Percentiles rank a stretch among this genome's conserved stretches.
phyloP scores from a whole-genome alignment of 345 rosid species.

The Trapa incisa region DNA sequence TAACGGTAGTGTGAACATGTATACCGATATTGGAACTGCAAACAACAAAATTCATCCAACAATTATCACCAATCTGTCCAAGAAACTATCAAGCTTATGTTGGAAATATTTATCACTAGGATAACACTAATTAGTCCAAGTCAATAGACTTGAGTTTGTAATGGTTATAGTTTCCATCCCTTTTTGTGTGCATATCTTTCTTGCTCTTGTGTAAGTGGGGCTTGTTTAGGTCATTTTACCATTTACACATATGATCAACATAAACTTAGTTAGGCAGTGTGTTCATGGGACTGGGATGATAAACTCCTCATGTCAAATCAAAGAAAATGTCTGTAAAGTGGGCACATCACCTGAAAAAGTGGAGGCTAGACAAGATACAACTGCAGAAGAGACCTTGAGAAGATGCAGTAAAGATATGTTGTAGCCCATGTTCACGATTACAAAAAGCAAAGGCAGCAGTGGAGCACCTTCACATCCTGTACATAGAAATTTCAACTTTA shows the following conservation, averaged over 20 bases:
- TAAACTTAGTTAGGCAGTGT: no score
- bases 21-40: conserved; percentile 85
- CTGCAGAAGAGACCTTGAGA: conserved; percentile 82
- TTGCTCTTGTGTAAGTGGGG: no score
- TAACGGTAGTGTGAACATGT: conserved; percentile 67
- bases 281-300: no score
- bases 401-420: conserved; percentile 87
- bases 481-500: background rate
- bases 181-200: no score
- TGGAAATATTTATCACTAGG: background rate
- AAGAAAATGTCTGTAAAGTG: background rate
- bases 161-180: no score
- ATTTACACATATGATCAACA: no score
- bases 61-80: background rate
- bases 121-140: no score
- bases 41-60: background rate
- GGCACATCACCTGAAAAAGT: conserved; percentile 63
- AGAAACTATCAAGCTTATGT: background rate
- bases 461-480: conserved; percentile 96
- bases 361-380: conserved; percentile 85
- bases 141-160: no score
- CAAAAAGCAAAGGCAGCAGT: conserved; percentile 67
- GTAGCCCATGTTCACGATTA: conserved; percentile 76
- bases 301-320: no score
- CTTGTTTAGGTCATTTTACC: no score